Conservation (phyloP, 2,329 filamentous ascomycete genomes). For the Lecanicillium sp. region DNA sequence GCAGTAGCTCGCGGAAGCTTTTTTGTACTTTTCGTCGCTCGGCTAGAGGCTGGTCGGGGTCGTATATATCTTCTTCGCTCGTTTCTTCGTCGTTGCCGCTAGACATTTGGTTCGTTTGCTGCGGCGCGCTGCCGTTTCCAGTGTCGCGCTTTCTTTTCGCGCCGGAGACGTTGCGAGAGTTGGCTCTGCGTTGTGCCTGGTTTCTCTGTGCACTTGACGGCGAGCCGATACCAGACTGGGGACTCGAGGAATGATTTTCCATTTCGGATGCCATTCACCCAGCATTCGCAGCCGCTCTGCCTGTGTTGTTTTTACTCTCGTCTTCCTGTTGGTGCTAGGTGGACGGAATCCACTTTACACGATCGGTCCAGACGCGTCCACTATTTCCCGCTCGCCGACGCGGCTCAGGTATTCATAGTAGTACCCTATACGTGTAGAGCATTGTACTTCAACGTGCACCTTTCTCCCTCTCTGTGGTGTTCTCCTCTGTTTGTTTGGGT, state of each 20-base stretch:
- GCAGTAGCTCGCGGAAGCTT: slow-evolving; percentile 62
- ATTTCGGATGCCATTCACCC: not conserved
- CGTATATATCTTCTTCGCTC: slow-evolving; percentile 49
- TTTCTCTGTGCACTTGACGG: not conserved
- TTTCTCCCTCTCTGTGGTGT: no score
- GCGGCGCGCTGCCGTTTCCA: slow-evolving; percentile 17
- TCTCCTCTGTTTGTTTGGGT: no score
- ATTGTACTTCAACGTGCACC: no score
- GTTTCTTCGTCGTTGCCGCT: slow-evolving; percentile 16
- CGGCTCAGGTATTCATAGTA: no score
- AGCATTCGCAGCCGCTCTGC: no score
- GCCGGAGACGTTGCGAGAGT: slow-evolving; percentile 30
- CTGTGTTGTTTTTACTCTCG: no score
- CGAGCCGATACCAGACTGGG: not conserved
- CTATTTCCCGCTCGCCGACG: no score
- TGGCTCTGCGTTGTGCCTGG: not conserved
- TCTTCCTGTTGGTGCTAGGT: not conserved
- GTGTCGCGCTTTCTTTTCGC: slow-evolving; percentile 18
- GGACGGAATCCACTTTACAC: no score
- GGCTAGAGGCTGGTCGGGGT: slow-evolving; percentile 75
- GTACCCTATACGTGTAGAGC: no score
- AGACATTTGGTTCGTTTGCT: slow-evolving; percentile 8
- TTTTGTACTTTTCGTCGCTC: slow-evolving; percentile 67
- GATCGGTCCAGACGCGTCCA: no score
- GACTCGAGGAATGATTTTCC: not conserved